Evolutionary conservation across 768 basidiomycete genomes (phyloP), one percentile per base, ranked within the genome.

Genomic region (Hysterangium stoloniferum): DNA sequence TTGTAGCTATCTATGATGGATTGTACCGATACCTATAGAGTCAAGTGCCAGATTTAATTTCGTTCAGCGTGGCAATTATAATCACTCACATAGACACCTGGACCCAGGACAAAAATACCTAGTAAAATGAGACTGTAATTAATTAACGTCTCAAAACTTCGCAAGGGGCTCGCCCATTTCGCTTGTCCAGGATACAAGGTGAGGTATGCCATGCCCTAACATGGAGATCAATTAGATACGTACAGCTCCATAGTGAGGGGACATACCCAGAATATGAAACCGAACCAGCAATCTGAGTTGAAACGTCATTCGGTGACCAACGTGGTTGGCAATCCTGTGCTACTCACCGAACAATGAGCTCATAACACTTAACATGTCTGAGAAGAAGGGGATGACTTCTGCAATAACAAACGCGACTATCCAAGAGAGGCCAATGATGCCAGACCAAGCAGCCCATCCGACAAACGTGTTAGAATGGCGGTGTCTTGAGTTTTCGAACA

Each of bases 301-400:
- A n/a, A n/a, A n/a, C n/a, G n/a, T n/a, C n/a, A n/a, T 33, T 20
- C 25, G 37, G 19, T 22, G 25, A 34, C 44, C 15, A 40, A 11
- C 15, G 31, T 28, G 12, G 40, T 19, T 3, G 6, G 31, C 1
- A 8, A 6, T 9, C 28, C 13, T 8, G 13, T 40, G 51, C 46
- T 22, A 57, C 64, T 43, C 55, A 67, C 67, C 70, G 52, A 72
- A 72, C n/a, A 71, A 57, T 12, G 68, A 69, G 48, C 64, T 68
- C 68, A 70, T 72, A 42, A 73, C 58, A 42, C 62, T 64, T 17
- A 71, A 58, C 66, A 70, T 66, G 57, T 70, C 66, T n/a, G 66
- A 66, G 59, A 71, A 69, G 60, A 67, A 68, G 1, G 63, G 66
- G 42, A 65, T 67, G 47, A 67, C 55, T 52, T 68, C 64, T 2